Percentiles rank a stretch among this genome's conserved stretches.
These are phyloP conservation scores for Excoecaria agallocha DNA, from an alignment of 345 rosid species.

Conservation along the genomic window DNA sequence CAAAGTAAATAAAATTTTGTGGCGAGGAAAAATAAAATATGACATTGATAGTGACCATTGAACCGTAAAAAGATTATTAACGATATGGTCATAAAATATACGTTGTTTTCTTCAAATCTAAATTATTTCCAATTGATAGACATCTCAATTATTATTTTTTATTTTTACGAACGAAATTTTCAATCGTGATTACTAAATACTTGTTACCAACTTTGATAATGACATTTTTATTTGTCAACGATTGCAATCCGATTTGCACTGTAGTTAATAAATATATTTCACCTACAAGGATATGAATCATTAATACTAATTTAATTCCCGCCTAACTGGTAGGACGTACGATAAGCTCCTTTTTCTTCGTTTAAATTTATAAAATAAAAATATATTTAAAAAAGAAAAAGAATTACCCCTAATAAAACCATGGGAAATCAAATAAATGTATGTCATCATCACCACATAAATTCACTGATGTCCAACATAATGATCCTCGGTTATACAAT, in stretches of 20 bases:
- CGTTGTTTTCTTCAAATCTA: not conserved
- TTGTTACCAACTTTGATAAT: not conserved
- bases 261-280: not conserved
- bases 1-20: not conserved
- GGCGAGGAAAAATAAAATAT: not conserved
- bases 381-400: too few relatives aligned
- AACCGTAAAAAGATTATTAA: not conserved
- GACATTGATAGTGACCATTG: not conserved
- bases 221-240: conserved; percentile 4
- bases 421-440: too few relatives aligned
- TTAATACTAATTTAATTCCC: too few relatives aligned
- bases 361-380: too few relatives aligned
- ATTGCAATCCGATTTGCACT: not conserved
- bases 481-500: too few relatives aligned
- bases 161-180: not conserved
- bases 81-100: not conserved
- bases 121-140: not conserved
- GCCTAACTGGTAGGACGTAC: too few relatives aligned
- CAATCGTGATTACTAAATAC: not conserved
- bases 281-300: not conserved
- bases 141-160: not conserved
- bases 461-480: too few relatives aligned
- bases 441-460: too few relatives aligned
- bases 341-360: too few relatives aligned
- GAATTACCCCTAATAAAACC: too few relatives aligned